Percentiles rank a stretch among this genome's conserved stretches.
Evolutionary conservation across 2,329 filamentous ascomycete genomes (phyloP).

Genomic region (Colletotrichum lindemuthianum): DNA sequence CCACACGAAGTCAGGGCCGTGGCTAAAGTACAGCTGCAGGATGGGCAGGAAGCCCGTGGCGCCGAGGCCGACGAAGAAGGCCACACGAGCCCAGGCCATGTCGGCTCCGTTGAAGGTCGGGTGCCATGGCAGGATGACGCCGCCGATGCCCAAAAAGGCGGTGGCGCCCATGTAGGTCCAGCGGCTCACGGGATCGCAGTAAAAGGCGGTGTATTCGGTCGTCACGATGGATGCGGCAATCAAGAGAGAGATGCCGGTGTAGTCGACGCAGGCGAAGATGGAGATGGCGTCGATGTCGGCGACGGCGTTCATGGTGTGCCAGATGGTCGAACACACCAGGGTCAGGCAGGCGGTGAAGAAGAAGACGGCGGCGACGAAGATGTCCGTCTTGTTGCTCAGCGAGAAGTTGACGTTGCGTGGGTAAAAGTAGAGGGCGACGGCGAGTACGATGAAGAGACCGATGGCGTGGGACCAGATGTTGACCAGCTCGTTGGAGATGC

Average conservation of each 20-base stretch:
- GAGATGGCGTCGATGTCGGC: conserved; percentile 90
- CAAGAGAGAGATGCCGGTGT: conserved; percentile 94
- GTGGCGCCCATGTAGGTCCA: conserved; percentile 89
- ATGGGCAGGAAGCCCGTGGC: conserved; percentile 91
- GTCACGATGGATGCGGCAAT: conserved; percentile 98
- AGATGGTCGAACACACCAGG: conserved; percentile 92
- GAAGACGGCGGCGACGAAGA: conserved; percentile 92
- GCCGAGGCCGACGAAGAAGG: conserved; percentile 89
- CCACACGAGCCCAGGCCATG: conserved; percentile 92
- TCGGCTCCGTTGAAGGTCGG: conserved; percentile 92
- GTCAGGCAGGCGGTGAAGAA: conserved; percentile 97
- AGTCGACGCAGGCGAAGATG: conserved; percentile 96
- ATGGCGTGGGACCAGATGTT: conserved; percentile 98
- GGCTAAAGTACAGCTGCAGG: conserved; percentile 81
- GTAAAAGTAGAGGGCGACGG: conserved; percentile 96
- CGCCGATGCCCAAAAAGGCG: conserved; percentile 81
- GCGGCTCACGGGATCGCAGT: conserved; percentile 90
- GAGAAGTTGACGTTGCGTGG: conserved; percentile 88
- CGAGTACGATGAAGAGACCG: conserved; percentile 86
- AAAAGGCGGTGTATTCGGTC: conserved; percentile 98
- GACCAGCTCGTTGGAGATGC: conserved; percentile 89
- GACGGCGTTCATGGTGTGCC: conserved; percentile 99
- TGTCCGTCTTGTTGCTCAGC: conserved; percentile 85
- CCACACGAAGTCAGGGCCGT: conserved; percentile 82
- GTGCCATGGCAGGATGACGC: conserved; percentile 95